A percentile compares a stretch with the other conserved stretches of the same genome.
These are phyloP conservation scores for Tephrocybe rancida DNA, from an alignment of 768 basidiomycete species.

Conservation along the genomic window DNA sequence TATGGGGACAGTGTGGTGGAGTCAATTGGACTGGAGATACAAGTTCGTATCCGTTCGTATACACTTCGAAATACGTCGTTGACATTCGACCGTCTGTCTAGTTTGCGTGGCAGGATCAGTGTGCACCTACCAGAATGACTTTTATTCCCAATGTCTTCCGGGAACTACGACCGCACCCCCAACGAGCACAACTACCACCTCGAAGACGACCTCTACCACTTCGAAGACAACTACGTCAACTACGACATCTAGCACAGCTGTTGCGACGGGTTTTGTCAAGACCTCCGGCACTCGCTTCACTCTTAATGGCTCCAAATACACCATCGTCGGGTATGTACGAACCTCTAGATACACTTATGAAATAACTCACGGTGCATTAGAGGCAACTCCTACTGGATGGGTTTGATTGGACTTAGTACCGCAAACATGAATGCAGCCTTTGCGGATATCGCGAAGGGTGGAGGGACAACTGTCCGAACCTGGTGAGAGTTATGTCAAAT, in stretches of 20 bases:
- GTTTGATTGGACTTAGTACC: constrained; percentile 43
- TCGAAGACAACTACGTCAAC: constrained; percentile 13
- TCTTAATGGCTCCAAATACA: constrained; percentile 50
- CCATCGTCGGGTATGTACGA: constrained; percentile 50
- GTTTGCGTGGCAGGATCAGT: constrained; percentile 33
- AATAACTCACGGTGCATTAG: constrained; percentile 3
- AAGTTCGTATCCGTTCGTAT: constrained; percentile 23
- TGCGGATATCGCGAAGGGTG: constrained; percentile 47
- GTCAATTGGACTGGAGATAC: constrained; percentile 34
- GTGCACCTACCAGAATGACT: constrained; percentile 40
- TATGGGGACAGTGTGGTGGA: constrained; percentile 26
- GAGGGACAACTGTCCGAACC: constrained; percentile 54
- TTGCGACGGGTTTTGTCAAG: constrained; percentile 40
- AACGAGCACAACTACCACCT: too few species aligned
- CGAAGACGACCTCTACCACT: constrained; percentile 17
- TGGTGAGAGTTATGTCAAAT: constrained; percentile 30
- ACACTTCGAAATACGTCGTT: neutral
- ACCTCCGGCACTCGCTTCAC: constrained; percentile 53
- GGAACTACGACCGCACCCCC: constrained; percentile 18
- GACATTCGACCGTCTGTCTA: constrained; percentile 1
- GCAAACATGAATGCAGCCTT: constrained; percentile 52
- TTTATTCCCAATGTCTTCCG: constrained; percentile 45
- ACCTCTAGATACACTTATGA: neutral
- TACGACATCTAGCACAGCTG: constrained; percentile 19
- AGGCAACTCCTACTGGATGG: constrained; percentile 50